Conservation (phyloP, 2,329 filamentous ascomycete species). For the Teratosphaeria destructans region DNA sequence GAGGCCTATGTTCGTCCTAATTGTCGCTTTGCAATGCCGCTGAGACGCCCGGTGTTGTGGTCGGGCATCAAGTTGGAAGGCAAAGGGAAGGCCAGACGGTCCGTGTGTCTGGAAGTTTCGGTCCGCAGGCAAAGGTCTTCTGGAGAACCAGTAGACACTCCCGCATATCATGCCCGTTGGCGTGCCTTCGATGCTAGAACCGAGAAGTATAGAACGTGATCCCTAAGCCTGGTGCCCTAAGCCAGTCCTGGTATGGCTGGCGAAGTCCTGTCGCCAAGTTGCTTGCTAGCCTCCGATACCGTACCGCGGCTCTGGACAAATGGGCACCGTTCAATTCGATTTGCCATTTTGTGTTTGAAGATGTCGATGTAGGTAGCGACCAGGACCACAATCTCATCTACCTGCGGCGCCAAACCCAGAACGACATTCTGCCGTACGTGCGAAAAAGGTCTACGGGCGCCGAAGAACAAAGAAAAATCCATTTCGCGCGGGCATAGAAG, state of each 20-base stretch:
- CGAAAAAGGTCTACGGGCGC: background rate
- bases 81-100: no score
- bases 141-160: background rate
- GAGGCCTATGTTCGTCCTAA: no score
- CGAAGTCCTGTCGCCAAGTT: background rate
- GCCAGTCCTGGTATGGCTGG: background rate
- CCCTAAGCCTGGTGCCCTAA: background rate
- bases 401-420: background rate
- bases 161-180: background rate
- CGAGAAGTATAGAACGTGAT: background rate
- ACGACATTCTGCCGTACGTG: background rate
- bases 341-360: background rate
- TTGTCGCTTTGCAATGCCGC: no score
- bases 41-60: no score
- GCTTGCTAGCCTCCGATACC: background rate
- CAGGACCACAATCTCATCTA: background rate
- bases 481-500: background rate
- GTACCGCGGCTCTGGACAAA: background rate
- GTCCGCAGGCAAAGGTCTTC: background rate
- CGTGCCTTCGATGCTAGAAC: background rate
- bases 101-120: no score
- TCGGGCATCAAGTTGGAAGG: no score
- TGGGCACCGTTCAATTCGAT: background rate
- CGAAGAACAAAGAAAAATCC: background rate
- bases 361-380: background rate